Evolutionary conservation across 768 basidiomycete genomes (phyloP).

Genomic region (Rhodotorula graminis): DNA sequence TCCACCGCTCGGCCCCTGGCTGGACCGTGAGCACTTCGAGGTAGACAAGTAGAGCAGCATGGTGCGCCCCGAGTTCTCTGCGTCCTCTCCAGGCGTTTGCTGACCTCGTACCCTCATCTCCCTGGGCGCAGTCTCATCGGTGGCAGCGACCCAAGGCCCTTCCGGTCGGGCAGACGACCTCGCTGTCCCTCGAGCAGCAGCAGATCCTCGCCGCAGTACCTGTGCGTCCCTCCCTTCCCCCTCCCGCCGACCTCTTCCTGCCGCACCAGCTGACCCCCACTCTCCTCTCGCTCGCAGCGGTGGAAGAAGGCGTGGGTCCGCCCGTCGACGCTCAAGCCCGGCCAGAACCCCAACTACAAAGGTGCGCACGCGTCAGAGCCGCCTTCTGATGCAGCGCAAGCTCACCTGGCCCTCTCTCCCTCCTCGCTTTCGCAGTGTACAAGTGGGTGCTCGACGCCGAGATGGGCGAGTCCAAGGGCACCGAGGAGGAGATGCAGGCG

Average conservation of each 20-base stretch:
- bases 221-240: background rate
- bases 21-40: too few relatives aligned
- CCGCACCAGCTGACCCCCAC: background rate
- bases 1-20: too few relatives aligned
- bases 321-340: slow-evolving; percentile 19
- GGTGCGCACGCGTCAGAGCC: background rate
- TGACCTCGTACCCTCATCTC: background rate
- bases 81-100: background rate
- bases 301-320: slow-evolving; percentile 39
- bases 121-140: background rate
- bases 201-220: slow-evolving; percentile 28
- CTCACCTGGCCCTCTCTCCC: too few relatives aligned
- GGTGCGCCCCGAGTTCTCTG: background rate
- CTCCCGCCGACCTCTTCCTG: background rate
- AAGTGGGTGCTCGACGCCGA: slow-evolving; percentile 36
- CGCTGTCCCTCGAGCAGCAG: slow-evolving; percentile 28
- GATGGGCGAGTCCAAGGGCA: slow-evolving; percentile 16
- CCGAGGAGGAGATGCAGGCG: slow-evolving; percentile 33
- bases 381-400: background rate
- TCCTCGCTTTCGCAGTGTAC: slow-evolving; percentile 2
- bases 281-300: background rate
- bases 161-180: background rate
- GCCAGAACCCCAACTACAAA: slow-evolving; percentile 25
- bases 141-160: slow-evolving; percentile 1
- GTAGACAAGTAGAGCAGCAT: background rate